Evolutionary conservation across 257 asterid genomes (phyloP), one percentile per base, ranked within the genome.

Genomic region (Solanum corneliomulleri): DNA sequence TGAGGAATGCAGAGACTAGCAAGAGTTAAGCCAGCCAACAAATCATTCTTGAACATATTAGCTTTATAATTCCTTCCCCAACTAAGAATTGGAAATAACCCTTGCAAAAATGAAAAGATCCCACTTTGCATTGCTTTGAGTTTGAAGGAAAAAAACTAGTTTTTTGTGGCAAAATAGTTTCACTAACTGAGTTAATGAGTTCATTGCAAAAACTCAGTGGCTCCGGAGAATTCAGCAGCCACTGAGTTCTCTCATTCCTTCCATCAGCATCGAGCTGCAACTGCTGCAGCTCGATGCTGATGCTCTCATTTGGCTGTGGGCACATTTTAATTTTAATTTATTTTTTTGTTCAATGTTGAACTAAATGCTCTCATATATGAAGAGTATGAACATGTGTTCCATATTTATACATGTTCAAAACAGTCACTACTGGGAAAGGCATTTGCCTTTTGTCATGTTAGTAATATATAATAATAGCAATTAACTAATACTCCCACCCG

Each of bases 1-100:
- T 94, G 98, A 88, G 98, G 98, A 90, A 95, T 94, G 89, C 95
- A 89, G 75, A 95, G 98, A 56, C 98, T 94, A 72, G 98, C 98
- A 41, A 95, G 98, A 86, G 98, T 94, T 71, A 95, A 87, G 84
- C 98, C 98, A 52, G 98, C 96, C 91, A 94, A 82, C 52, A 95
- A 86, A 76, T 95, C 98, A 33, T 33, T 4, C 35, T 37, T 95
- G 87, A 95, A 94, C 88, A 89, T 95, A 0, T 93, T 31, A 68
- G 92, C 90, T 83, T 89, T 93, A 74, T 95, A 95, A 58, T 87
- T 87, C 77, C 88, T 91, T 20, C 95, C 96, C 98, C 98, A 95
- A 84, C 91, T 88, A 12, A 94, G 95, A 80, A 95, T 93, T 7
- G 98, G 98, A 78, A 95, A 93, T 21, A 95, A 88, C 64, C 87